Percentiles rank a stretch among this genome's conserved stretches.
phyloP scores from a whole-genome alignment of 2,329 filamentous ascomycete genomes.

The Talaromyces sp. region DNA sequence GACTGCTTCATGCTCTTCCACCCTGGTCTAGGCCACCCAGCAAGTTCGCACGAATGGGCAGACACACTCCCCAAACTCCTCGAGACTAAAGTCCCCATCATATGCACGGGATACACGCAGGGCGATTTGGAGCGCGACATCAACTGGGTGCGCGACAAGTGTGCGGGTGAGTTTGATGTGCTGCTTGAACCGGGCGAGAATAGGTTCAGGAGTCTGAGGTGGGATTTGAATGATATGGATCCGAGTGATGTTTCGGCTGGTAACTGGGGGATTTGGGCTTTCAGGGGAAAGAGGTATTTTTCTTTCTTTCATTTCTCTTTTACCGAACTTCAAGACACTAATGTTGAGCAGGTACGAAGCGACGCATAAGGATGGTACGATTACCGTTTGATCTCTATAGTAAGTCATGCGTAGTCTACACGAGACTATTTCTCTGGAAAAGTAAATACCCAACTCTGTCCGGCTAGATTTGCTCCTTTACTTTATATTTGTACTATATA shows the following conservation, averaged over 20 bases:
- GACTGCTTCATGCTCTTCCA: slow-evolving; percentile 98
- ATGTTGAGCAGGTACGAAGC: slow-evolving; percentile 36
- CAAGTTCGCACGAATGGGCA: slow-evolving; percentile 89
- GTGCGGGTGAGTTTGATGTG: slow-evolving; percentile 85
- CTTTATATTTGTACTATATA: slow-evolving; percentile 3
- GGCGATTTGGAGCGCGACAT: slow-evolving; percentile 92
- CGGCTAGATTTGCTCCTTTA: not conserved
- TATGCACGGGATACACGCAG: slow-evolving; percentile 94
- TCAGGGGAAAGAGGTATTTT: slow-evolving; percentile 87
- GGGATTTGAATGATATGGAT: slow-evolving; percentile 95
- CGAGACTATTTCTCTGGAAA: not conserved
- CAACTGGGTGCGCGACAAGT: slow-evolving; percentile 81
- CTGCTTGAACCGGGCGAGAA: slow-evolving; percentile 92
- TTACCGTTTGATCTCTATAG: slow-evolving; percentile 10
- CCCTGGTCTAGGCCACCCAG: slow-evolving; percentile 90
- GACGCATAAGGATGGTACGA: slow-evolving; percentile 28
- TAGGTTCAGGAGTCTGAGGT: slow-evolving; percentile 83
- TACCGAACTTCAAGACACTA: not conserved
- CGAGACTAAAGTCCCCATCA: slow-evolving; percentile 91
- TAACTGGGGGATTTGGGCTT: slow-evolving; percentile 97
- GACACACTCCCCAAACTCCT: slow-evolving; percentile 84
- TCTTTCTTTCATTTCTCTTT: not conserved
- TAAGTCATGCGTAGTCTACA: not conserved
- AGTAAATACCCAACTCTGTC: slow-evolving; percentile 1
- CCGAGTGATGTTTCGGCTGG: slow-evolving; percentile 91